Percentiles rank a stretch among this genome's conserved stretches.
Conservation (phyloP, 2,329 filamentous ascomycete species). For the Aureobasidium sp. region DNA sequence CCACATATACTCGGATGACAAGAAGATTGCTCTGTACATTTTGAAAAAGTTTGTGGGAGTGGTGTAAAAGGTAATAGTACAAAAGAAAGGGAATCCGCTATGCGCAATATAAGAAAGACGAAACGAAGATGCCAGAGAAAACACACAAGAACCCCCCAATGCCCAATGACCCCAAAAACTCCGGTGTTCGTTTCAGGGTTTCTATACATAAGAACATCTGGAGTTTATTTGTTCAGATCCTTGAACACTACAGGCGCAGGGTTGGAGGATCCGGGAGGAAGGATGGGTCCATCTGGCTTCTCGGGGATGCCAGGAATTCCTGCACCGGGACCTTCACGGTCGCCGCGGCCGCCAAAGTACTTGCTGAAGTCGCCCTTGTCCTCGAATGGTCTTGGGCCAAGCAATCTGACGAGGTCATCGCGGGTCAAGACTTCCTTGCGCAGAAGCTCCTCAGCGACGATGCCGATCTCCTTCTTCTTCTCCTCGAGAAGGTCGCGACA, state of each 20-base stretch:
- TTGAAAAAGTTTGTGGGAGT: neutral
- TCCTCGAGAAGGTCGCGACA: slow-evolving; percentile 75
- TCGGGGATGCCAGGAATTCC: slow-evolving; percentile 15
- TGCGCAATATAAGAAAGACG: slow-evolving; percentile 7
- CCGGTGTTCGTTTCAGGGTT: neutral
- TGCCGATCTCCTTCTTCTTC: slow-evolving; percentile 81
- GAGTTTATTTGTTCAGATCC: slow-evolving; percentile 6
- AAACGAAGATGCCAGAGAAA: neutral
- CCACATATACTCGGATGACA: neutral
- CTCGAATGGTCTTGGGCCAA: slow-evolving; percentile 77
- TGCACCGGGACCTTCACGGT: slow-evolving; percentile 37
- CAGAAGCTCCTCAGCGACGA: slow-evolving; percentile 88
- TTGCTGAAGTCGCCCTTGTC: slow-evolving; percentile 87
- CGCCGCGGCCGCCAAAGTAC: slow-evolving; percentile 60
- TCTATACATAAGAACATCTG: neutral
- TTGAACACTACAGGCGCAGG: slow-evolving; percentile 18
- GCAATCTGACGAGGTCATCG: slow-evolving; percentile 84
- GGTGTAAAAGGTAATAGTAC: neutral
- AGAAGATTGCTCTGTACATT: neutral
- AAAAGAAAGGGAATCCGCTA: slow-evolving; percentile 15
- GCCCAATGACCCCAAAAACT: neutral
- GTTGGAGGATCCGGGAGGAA: slow-evolving; percentile 13
- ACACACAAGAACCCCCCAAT: neutral
- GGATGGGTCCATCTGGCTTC: slow-evolving; percentile 13
- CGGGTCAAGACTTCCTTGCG: slow-evolving; percentile 84